A percentile compares a stretch with the other conserved stretches of the same genome.
These are phyloP conservation scores for Talaromyces sp. DNA, from an alignment of 2,329 filamentous ascomycete species.

Conservation along the genomic window DNA sequence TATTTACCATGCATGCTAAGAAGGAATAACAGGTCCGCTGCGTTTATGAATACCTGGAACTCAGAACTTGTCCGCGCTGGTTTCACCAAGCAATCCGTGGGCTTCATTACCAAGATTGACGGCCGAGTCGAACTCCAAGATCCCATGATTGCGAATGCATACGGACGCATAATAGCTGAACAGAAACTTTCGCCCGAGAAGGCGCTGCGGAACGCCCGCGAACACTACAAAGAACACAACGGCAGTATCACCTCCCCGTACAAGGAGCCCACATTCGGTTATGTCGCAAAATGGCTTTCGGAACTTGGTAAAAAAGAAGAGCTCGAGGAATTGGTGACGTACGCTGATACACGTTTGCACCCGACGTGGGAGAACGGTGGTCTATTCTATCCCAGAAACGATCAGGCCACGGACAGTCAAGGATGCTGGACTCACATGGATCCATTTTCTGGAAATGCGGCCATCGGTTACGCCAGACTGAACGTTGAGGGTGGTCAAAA, in stretches of 20 bases:
- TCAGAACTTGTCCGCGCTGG: slow-evolving; percentile 23
- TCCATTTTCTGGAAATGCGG: slow-evolving; percentile 33
- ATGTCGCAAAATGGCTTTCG: slow-evolving; percentile 30
- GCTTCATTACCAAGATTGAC: slow-evolving; percentile 23
- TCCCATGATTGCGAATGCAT: neutral
- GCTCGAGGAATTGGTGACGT: slow-evolving; percentile 20
- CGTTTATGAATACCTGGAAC: slow-evolving; percentile 38
- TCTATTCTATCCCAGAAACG: slow-evolving; percentile 29
- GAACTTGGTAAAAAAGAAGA: slow-evolving; percentile 23
- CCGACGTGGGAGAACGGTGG: slow-evolving; percentile 33
- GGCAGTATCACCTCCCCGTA: slow-evolving; percentile 6
- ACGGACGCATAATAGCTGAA: neutral
- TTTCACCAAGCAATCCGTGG: slow-evolving; percentile 20
- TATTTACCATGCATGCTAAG: neutral
- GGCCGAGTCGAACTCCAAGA: slow-evolving; percentile 17
- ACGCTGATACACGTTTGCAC: slow-evolving; percentile 23
- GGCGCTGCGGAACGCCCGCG: neutral
- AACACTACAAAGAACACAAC: neutral
- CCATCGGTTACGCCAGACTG: slow-evolving; percentile 32
- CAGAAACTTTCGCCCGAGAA: neutral
- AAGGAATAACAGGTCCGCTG: slow-evolving; percentile 19
- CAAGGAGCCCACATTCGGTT: slow-evolving; percentile 23
- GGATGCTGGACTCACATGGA: slow-evolving; percentile 27
- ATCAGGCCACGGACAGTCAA: slow-evolving; percentile 17
- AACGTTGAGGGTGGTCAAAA: slow-evolving; percentile 35